These are phyloP conservation scores for Stachybotrys chlorohalonatus DNA, from an alignment of 2,329 filamentous ascomycete species.

Conservation along the genomic window DNA sequence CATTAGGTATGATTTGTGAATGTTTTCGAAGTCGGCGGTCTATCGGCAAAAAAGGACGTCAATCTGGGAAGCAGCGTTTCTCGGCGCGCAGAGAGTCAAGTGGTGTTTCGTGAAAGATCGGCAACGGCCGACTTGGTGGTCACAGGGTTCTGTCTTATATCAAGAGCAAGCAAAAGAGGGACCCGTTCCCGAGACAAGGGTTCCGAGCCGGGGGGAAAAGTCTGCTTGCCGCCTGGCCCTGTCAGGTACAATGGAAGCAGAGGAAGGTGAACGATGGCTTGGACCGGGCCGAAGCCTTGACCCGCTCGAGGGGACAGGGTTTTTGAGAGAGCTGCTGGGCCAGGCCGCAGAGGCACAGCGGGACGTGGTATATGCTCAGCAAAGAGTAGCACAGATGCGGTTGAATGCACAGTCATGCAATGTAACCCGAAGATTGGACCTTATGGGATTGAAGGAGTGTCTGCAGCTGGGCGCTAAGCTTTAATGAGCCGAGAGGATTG, in stretches of 20 bases:
- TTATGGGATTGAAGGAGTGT: not conserved
- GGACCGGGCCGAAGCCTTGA: not conserved
- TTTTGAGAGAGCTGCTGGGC: not conserved
- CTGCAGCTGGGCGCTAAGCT: not conserved
- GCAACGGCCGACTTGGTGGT: not conserved
- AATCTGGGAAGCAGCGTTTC: no score
- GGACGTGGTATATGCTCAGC: not conserved
- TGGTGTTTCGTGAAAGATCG: not conserved
- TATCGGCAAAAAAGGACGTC: no score
- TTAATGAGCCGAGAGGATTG: not conserved
- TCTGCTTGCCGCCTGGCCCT: not conserved
- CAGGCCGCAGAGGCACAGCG: not conserved
- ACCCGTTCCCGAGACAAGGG: not conserved
- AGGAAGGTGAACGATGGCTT: not conserved
- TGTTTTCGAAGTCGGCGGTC: no score
- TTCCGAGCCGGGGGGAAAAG: not conserved
- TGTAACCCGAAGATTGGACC: not conserved
- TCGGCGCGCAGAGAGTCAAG: not conserved
- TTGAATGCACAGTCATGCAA: not conserved
- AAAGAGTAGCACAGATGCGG: not conserved
- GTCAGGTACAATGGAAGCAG: not conserved
- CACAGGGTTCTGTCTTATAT: not conserved
- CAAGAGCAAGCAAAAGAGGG: not conserved
- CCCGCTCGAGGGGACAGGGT: not conserved
- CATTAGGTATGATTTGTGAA: not conserved